Percentiles rank a stretch among this genome's conserved stretches.
phyloP scores from a whole-genome alignment of 2,329 filamentous ascomycete genomes.

The Cercospora canescens region DNA sequence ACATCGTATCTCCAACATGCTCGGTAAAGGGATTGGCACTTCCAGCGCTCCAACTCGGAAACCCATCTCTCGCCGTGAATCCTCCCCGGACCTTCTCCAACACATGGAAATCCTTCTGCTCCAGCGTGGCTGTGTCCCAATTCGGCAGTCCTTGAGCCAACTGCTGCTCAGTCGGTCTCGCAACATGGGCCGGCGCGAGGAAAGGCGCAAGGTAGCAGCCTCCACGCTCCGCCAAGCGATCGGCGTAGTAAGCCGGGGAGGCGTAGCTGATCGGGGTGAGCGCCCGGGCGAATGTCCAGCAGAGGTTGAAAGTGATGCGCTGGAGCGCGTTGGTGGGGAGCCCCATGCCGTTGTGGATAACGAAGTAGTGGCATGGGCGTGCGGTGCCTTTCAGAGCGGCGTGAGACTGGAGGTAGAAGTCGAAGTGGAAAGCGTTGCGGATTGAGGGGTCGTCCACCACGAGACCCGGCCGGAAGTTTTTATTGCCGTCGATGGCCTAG shows the following conservation, averaged over 20 bases:
- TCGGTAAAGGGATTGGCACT: slow-evolving; percentile 30
- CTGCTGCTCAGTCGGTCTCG: not conserved
- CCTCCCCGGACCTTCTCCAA: not conserved
- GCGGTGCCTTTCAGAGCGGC: slow-evolving; percentile 35
- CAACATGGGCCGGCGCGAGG: not conserved
- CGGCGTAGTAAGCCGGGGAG: slow-evolving; percentile 41
- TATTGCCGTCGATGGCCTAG: slow-evolving; percentile 6
- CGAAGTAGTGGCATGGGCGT: slow-evolving; percentile 36
- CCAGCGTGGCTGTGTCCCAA: not conserved
- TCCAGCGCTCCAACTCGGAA: not conserved
- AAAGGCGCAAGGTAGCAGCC: slow-evolving; percentile 30
- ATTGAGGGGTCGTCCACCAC: slow-evolving; percentile 33
- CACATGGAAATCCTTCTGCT: not conserved
- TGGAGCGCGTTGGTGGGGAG: slow-evolving; percentile 27
- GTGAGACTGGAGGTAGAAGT: slow-evolving; percentile 41
- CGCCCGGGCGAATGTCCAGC: slow-evolving; percentile 37
- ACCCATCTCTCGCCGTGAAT: not conserved
- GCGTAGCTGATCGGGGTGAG: slow-evolving; percentile 39
- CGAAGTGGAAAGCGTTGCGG: slow-evolving; percentile 28
- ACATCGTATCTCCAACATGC: slow-evolving; percentile 30
- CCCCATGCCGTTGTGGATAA: slow-evolving; percentile 32
- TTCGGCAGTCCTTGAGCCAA: not conserved
- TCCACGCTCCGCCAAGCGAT: slow-evolving; percentile 41
- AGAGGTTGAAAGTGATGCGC: slow-evolving; percentile 34
- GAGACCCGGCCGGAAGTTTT: slow-evolving; percentile 33